Evolutionary conservation across 139 green algal species (phyloP).

Genomic region (Coccomyxa sp.): DNA sequence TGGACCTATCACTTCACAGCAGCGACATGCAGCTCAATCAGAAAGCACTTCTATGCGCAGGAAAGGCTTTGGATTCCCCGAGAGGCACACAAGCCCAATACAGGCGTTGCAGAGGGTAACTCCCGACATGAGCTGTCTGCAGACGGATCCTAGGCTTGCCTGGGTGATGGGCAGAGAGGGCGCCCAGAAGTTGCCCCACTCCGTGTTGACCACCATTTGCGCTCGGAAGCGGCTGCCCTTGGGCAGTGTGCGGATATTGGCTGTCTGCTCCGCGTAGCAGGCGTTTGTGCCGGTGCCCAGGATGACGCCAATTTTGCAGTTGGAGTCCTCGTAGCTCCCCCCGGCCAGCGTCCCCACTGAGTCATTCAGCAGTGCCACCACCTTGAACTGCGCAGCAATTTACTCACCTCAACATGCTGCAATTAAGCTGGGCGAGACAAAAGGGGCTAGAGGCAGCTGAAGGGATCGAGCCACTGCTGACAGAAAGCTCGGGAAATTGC

Average conservation of each 20-base stretch:
- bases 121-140: too few species aligned
- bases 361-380: conserved; percentile 77
- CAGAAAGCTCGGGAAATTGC: too few species aligned
- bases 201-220: conserved; percentile 64
- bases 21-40: too few species aligned
- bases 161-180: conserved; percentile 31
- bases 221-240: not conserved
- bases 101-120: too few species aligned
- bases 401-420: not conserved
- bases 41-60: too few species aligned
- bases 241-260: not conserved
- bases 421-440: not conserved
- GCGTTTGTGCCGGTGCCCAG: conserved; percentile 86
- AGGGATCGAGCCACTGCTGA: too few species aligned
- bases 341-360: conserved; percentile 67
- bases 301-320: conserved; percentile 69
- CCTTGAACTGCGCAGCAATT: conserved; percentile 11
- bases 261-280: conserved; percentile 61
- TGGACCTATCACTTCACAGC: too few species aligned
- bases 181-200: conserved; percentile 78
- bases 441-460: too few species aligned
- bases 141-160: not conserved
- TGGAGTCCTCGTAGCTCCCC: conserved; percentile 52
- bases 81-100: too few species aligned
- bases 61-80: too few species aligned